phyloP scores from a whole-genome alignment of 192 early-diverging fungal species.

The Lunasporangiospora selenospora region DNA sequence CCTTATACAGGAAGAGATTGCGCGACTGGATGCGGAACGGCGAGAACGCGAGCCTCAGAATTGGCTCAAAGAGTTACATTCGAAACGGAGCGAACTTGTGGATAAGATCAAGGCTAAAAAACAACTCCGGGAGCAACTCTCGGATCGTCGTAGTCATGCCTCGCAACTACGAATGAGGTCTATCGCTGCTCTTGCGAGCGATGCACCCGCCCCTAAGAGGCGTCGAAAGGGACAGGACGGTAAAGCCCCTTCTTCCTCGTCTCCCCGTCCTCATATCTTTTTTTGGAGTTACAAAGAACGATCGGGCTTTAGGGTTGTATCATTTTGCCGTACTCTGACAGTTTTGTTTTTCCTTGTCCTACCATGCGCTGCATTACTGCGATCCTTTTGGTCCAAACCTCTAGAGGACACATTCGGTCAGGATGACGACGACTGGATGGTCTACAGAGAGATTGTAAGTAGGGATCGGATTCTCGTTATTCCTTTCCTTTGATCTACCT shows the following conservation, averaged over 20 bases:
- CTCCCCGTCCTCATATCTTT: neutral
- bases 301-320: neutral
- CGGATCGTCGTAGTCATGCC: conserved; percentile 86
- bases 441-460: conserved; percentile 89
- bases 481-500: too few relatives aligned
- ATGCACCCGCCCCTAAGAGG: conserved; percentile 57
- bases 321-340: neutral
- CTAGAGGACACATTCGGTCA: conserved; percentile 93
- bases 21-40: conserved; percentile 74
- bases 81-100: conserved; percentile 61
- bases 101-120: conserved; percentile 74
- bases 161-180: conserved; percentile 86
- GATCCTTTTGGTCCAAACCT: neutral
- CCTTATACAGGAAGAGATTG: conserved; percentile 63
- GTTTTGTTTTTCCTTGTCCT: neutral
- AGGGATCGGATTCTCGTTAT: too few relatives aligned
- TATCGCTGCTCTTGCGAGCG: conserved; percentile 83
- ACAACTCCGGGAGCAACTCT: conserved; percentile 75
- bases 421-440: conserved; percentile 91
- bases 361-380: too few relatives aligned
- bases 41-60: conserved; percentile 68
- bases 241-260: conserved; percentile 16
- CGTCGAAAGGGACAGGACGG: conserved; percentile 67
- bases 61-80: conserved; percentile 76
- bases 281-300: neutral